Percentiles rank a stretch among this genome's conserved stretches.
Conservation (phyloP, 768 basidiomycete genomes). For the Amanita molliuscula region DNA sequence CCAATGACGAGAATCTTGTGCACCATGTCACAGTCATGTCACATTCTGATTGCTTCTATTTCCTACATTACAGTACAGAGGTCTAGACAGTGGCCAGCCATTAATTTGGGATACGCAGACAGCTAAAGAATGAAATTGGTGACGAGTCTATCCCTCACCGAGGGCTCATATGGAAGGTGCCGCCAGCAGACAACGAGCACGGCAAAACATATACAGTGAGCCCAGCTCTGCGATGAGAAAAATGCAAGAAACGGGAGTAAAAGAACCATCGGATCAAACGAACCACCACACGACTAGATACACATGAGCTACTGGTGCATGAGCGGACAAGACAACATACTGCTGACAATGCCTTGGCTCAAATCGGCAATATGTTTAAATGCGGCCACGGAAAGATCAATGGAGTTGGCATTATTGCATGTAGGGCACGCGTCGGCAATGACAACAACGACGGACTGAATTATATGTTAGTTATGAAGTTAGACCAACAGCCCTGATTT, state of each 20-base stretch:
- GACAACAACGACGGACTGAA: slow-evolving; percentile 41
- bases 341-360: slow-evolving; percentile 43
- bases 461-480: not conserved
- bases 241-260: slow-evolving; percentile 7
- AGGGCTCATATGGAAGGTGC: not conserved
- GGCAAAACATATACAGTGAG: not conserved
- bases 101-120: not conserved
- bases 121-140: not conserved
- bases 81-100: not conserved
- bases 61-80: not conserved
- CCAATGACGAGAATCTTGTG: slow-evolving; percentile 85
- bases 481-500: slow-evolving; percentile 3
- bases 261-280: slow-evolving; percentile 14
- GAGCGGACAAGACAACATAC: slow-evolving; percentile 26
- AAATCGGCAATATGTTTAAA: slow-evolving; percentile 48
- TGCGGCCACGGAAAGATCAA: slow-evolving; percentile 64
- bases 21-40: slow-evolving; percentile 13
- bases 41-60: not conserved
- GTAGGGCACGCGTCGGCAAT: slow-evolving; percentile 81
- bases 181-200: not conserved
- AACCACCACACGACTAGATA: slow-evolving; percentile 28
- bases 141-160: not conserved
- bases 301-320: not conserved
- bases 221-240: slow-evolving; percentile 1
- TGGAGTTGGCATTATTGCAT: slow-evolving; percentile 52